A percentile compares a stretch with the other conserved stretches of the same genome.
phyloP scores from a whole-genome alignment of 1,284 basidiomycete genomes.

The Ceratorhiza oryzae-sativae region DNA sequence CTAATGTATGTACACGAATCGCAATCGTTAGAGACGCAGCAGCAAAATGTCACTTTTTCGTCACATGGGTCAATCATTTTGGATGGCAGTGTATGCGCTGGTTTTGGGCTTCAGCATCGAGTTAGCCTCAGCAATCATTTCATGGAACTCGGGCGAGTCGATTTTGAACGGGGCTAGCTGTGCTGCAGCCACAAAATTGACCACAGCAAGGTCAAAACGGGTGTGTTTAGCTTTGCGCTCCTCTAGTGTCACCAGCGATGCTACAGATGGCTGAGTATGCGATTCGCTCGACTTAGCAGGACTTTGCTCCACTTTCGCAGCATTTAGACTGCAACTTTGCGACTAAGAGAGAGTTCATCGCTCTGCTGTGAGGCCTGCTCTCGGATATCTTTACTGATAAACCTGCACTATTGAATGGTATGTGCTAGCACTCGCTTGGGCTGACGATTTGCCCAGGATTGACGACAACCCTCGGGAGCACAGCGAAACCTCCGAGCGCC shows the following conservation, averaged over 20 bases:
- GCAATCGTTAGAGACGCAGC: too few species aligned
- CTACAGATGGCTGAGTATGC: neutral
- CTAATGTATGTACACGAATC: too few species aligned
- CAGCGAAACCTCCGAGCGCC: neutral
- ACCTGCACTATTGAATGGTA: constrained; percentile 2
- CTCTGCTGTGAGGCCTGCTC: neutral
- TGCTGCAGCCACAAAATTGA: constrained; percentile 4
- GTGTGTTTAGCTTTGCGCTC: neutral
- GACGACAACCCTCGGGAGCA: neutral
- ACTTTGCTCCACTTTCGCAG: too few species aligned
- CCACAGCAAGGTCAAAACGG: neutral
- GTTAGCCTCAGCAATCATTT: neutral
- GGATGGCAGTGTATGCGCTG: constrained; percentile 3
- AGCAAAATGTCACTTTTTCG: too few species aligned
- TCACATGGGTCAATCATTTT: too few species aligned
- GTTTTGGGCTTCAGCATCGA: neutral
- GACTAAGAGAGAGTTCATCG: neutral
- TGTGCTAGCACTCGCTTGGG: neutral
- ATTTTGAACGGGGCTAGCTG: neutral
- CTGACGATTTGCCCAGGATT: constrained; percentile 2
- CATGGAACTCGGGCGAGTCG: constrained; percentile 11
- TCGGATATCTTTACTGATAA: neutral
- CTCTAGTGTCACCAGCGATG: neutral
- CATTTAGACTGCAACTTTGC: constrained; percentile 1
- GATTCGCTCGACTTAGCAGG: neutral